These are phyloP conservation scores for Clarireedia monteithiana DNA, from an alignment of 2,329 filamentous ascomycete genomes.

Conservation along the genomic window DNA sequence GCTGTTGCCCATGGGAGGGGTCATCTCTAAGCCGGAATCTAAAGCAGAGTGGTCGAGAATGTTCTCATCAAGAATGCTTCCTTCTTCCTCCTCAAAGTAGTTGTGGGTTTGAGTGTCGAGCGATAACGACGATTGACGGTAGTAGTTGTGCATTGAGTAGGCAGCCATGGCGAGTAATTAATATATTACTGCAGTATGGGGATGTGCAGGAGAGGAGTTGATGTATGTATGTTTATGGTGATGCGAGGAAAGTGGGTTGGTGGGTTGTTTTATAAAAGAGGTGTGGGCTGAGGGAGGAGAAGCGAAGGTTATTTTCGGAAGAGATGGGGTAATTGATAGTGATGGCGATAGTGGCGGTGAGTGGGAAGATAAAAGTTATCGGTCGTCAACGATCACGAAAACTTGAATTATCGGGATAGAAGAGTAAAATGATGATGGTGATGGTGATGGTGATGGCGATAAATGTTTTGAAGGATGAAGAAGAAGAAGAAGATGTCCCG, in stretches of 20 bases:
- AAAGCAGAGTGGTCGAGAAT: slow-evolving; percentile 51
- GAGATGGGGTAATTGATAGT: slow-evolving; percentile 11
- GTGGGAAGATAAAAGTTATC: slow-evolving; percentile 10
- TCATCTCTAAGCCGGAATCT: slow-evolving; percentile 56
- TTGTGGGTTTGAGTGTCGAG: slow-evolving; percentile 34
- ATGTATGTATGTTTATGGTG: background rate
- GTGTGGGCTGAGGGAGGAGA: slow-evolving; percentile 11
- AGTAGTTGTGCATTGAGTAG: slow-evolving; percentile 28
- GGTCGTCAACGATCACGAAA: slow-evolving; percentile 13
- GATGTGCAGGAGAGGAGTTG: background rate
- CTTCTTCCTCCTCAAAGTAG: slow-evolving; percentile 55
- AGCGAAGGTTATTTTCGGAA: slow-evolving; percentile 18
- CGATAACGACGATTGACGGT: slow-evolving; percentile 26
- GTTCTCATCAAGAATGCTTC: slow-evolving; percentile 51
- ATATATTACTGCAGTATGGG: background rate
- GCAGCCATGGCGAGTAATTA: slow-evolving; percentile 24
- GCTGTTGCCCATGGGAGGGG: slow-evolving; percentile 54
- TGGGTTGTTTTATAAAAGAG: slow-evolving; percentile 5
- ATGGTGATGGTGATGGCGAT: background rate
- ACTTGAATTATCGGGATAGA: slow-evolving; percentile 14
- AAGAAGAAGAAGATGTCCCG: background rate
- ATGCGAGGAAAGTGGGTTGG: slow-evolving; percentile 4
- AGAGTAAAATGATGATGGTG: slow-evolving; percentile 8
- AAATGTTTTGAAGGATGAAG: background rate
- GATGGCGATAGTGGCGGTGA: slow-evolving; percentile 16